Evolutionary conservation across 1,284 basidiomycete genomes (phyloP).

Genomic region (Termitomyces sp.): DNA sequence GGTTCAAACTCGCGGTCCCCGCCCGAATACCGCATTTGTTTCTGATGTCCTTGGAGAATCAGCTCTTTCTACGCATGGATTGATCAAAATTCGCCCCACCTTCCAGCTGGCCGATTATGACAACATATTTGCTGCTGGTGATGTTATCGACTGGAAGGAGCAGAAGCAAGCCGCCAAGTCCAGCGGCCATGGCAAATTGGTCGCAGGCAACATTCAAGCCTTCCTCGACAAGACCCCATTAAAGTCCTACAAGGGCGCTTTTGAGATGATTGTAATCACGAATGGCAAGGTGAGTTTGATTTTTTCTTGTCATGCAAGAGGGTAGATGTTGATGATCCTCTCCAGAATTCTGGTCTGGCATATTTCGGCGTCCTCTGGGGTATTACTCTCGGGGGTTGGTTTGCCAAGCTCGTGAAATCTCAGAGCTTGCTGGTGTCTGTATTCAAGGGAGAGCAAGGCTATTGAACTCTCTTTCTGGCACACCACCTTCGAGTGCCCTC

Average conservation of each 20-base stretch:
- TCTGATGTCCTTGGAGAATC: conserved; percentile 34
- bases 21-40: conserved; percentile 51
- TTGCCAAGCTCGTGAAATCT: conserved; percentile 23
- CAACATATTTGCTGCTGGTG: conserved; percentile 58
- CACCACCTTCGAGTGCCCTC: not conserved
- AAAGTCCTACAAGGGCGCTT: conserved; percentile 44
- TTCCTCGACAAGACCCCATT: conserved; percentile 33
- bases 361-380: conserved; percentile 48
- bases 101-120: conserved; percentile 45
- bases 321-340: not conserved
- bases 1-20: conserved; percentile 46
- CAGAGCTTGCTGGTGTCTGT: conserved; percentile 16
- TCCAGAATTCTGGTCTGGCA: conserved; percentile 40
- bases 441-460: conserved; percentile 18
- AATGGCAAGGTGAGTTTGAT: conserved; percentile 49
- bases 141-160: conserved; percentile 54
- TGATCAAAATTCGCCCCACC: conserved; percentile 46
- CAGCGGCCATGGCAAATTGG: conserved; percentile 36
- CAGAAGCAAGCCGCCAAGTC: conserved; percentile 56
- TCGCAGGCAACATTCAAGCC: conserved; percentile 45
- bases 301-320: not conserved
- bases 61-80: conserved; percentile 36
- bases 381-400: conserved; percentile 25
- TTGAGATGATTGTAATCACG: conserved; percentile 52
- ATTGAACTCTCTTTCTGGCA: not conserved